These are phyloP conservation scores for Alternaria rosae DNA, from an alignment of 2,329 filamentous ascomycete species.

Conservation along the genomic window DNA sequence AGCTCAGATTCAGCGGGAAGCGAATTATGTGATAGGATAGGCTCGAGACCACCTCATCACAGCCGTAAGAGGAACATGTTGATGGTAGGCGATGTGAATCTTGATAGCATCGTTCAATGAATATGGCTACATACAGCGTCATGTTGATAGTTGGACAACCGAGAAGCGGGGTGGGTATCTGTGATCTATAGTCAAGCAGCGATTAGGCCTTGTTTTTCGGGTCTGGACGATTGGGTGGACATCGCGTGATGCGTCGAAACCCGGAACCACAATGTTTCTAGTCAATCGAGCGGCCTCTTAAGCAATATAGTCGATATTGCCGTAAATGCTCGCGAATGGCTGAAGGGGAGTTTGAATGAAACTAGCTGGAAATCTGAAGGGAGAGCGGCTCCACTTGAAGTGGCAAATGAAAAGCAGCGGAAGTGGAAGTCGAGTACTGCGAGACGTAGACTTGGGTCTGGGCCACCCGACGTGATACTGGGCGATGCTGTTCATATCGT, in stretches of 20 bases:
- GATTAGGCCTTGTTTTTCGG: not conserved
- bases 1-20: not conserved
- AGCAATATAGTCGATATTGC: not conserved
- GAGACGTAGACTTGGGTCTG: not conserved
- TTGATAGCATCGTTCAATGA: not conserved
- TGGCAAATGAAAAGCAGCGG: not conserved
- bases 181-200: not conserved
- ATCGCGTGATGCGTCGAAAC: not conserved
- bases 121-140: not conserved
- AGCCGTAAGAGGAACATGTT: not conserved
- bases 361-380: not conserved
- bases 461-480: not conserved
- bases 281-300: too few relatives aligned
- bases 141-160: not conserved
- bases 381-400: not conserved
- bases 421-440: not conserved
- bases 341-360: not conserved
- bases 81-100: not conserved
- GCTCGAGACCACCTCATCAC: not conserved
- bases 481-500: not conserved
- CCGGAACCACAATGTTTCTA: too few relatives aligned
- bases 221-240: not conserved
- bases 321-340: not conserved
- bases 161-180: not conserved
- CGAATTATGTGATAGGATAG: not conserved